Evolutionary conservation across 2,329 filamentous ascomycete genomes (phyloP).

Genomic region (Cladosporium austrohemisphaericum): DNA sequence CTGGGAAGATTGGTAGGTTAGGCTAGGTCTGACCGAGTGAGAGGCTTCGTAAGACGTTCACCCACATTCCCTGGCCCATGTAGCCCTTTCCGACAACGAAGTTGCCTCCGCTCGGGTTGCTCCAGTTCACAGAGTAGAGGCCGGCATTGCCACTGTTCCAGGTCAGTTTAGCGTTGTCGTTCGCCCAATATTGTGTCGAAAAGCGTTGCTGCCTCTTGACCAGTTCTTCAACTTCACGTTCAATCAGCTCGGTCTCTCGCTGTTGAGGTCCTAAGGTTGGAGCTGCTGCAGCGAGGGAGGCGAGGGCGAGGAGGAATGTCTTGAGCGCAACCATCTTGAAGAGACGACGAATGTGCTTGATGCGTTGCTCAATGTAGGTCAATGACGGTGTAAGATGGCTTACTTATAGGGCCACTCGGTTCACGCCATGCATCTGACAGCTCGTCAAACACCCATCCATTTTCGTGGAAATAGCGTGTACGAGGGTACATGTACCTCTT

Average conservation of each 20-base stretch:
- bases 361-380: too few relatives aligned
- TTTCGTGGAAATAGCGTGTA: not conserved
- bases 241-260: not conserved
- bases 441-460: too few relatives aligned
- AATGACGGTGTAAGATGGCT: too few relatives aligned
- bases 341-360: too few relatives aligned
- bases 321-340: not conserved
- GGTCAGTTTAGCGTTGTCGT: conserved; percentile 21
- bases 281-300: not conserved
- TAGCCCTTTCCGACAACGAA: conserved; percentile 24
- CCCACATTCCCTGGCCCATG: conserved; percentile 12
- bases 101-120: conserved; percentile 19
- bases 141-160: conserved; percentile 19
- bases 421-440: too few relatives aligned
- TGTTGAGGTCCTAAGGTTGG: conserved; percentile 1
- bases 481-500: not conserved
- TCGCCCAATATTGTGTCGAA: conserved; percentile 19
- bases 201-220: conserved; percentile 8
- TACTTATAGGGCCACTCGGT: too few relatives aligned
- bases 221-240: conserved; percentile 5
- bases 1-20: conserved; percentile 29
- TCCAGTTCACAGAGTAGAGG: conserved; percentile 22
- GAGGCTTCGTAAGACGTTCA: not conserved
- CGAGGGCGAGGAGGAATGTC: not conserved
- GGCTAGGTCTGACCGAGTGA: not conserved